A percentile compares a stretch with the other conserved stretches of the same genome.
Conservation (phyloP, 306 rosid genomes). For the cucumber (Cucumis sativus) region DNA sequence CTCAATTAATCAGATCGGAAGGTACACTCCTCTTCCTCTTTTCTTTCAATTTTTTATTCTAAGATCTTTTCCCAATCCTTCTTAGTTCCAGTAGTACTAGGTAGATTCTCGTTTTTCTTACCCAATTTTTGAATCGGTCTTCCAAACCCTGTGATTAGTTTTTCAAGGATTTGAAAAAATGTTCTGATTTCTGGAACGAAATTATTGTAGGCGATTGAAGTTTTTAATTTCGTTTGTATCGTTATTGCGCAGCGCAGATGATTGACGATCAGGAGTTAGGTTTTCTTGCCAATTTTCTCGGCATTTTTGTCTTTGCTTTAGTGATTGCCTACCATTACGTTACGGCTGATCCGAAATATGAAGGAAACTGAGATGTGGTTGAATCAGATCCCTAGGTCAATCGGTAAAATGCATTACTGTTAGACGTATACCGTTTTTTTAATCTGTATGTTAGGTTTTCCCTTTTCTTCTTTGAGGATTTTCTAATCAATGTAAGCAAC, state of each 20-base stretch:
- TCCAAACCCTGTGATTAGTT: neutral
- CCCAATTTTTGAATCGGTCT: neutral
- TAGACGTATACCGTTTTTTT: neutral
- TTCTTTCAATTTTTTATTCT: neutral
- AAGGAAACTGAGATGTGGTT: constrained; percentile 9
- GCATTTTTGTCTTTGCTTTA: constrained; percentile 66
- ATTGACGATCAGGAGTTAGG: constrained; percentile 84
- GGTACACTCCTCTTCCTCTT: neutral
- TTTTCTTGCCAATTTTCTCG: constrained; percentile 85
- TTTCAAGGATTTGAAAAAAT: neutral
- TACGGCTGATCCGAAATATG: constrained; percentile 80
- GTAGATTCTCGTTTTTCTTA: neutral
- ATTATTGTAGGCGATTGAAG: neutral
- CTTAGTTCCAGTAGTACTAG: neutral
- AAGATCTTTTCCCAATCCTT: neutral
- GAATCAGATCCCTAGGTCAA: neutral
- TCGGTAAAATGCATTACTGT: neutral
- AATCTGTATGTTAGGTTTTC: neutral
- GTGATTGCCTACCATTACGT: constrained; percentile 84
- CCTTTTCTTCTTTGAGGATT: neutral
- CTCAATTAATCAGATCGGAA: constrained; percentile 1
- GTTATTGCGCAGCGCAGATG: constrained; percentile 41
- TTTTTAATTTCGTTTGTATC: neutral
- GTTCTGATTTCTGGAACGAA: neutral
- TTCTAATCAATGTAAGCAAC: neutral